Percentiles rank a stretch among this genome's conserved stretches.
These are phyloP conservation scores for Ceratobasidium sp. DNA, from an alignment of 1,284 basidiomycete genomes.

Conservation along the genomic window DNA sequence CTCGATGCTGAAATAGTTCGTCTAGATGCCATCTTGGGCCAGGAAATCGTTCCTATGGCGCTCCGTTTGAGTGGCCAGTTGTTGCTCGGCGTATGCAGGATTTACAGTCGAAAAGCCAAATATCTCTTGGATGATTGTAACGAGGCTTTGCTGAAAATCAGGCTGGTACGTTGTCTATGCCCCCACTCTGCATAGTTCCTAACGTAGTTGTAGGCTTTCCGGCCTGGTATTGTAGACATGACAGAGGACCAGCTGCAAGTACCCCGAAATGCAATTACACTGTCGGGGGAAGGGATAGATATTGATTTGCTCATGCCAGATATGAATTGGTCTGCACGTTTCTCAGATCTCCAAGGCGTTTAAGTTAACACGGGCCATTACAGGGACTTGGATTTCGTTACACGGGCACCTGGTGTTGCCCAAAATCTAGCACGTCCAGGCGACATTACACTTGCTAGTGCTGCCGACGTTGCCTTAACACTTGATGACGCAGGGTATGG, in stretches of 20 bases:
- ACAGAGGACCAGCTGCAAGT: constrained; percentile 93
- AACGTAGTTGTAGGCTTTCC: constrained; percentile 77
- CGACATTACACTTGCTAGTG: constrained; percentile 84
- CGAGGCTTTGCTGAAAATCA: constrained; percentile 94
- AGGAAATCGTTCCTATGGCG: constrained; percentile 88
- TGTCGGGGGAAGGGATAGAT: constrained; percentile 79
- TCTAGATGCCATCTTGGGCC: constrained; percentile 89
- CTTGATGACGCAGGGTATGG: constrained; percentile 69
- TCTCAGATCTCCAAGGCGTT: not conserved
- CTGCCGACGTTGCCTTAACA: constrained; percentile 68
- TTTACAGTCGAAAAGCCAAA: constrained; percentile 97
- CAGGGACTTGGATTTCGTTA: constrained; percentile 77
- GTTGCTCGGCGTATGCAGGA: constrained; percentile 94
- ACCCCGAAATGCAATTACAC: constrained; percentile 87
- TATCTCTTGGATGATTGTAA: constrained; percentile 98
- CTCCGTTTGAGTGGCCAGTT: constrained; percentile 95
- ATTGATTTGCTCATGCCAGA: constrained; percentile 86
- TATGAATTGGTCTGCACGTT: constrained; percentile 73
- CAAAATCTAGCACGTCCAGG: constrained; percentile 85
- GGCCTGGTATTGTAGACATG: constrained; percentile 93
- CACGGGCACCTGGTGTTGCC: constrained; percentile 69
- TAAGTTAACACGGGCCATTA: not conserved
- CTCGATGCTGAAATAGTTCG: not conserved
- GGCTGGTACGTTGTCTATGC: constrained; percentile 73
- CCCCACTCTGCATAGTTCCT: constrained; percentile 33